Conservation (phyloP, 2,329 filamentous ascomycete genomes). For the Rhinocladiella mackenziei region DNA sequence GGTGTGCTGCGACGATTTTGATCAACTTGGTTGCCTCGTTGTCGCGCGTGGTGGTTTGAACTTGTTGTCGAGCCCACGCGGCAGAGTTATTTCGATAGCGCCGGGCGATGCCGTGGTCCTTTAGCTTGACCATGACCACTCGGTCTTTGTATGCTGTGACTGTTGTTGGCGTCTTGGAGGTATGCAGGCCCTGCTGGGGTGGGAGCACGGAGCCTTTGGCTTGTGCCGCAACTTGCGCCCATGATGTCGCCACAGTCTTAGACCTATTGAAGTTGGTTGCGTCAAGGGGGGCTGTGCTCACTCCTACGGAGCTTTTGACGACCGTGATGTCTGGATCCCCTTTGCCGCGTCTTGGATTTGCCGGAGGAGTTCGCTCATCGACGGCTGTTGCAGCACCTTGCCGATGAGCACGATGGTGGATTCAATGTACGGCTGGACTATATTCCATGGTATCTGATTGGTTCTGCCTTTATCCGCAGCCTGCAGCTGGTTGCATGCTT, state of each 20-base stretch:
- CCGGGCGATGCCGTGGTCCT: not conserved
- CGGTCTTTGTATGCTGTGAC: constrained; percentile 5
- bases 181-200: not conserved
- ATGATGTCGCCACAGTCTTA: constrained; percentile 7
- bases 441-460: constrained; percentile 9
- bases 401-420: constrained; percentile 8
- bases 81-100: not conserved
- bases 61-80: not conserved
- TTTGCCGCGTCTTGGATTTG: constrained; percentile 8
- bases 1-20: constrained; percentile 8
- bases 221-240: constrained; percentile 9
- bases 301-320: constrained; percentile 9
- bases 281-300: constrained; percentile 4
- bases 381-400: constrained; percentile 8
- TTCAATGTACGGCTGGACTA: constrained; percentile 5
- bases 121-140: constrained; percentile 1
- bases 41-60: constrained; percentile 1
- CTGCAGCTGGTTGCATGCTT: constrained; percentile 9
- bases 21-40: not conserved
- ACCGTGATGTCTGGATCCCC: constrained; percentile 11
- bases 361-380: constrained; percentile 1
- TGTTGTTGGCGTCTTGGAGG: not conserved
- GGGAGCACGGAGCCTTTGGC: constrained; percentile 7
- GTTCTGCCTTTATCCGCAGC: constrained; percentile 8
- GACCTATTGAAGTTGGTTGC: constrained; percentile 2